These are phyloP conservation scores for Jatropha podagrica DNA, from an alignment of 441 rosid species.

Conservation along the genomic window DNA sequence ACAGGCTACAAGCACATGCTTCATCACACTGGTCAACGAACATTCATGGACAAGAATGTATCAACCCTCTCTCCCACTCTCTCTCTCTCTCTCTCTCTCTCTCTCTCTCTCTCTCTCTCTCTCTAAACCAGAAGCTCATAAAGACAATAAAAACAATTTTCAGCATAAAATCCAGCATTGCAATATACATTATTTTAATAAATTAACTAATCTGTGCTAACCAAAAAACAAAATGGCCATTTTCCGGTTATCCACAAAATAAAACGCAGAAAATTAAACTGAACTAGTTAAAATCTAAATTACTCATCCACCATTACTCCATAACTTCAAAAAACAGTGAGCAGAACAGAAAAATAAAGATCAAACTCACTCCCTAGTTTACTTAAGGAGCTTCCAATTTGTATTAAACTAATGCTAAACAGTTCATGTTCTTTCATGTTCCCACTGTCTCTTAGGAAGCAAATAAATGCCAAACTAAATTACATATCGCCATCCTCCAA, in stretches of 20 bases:
- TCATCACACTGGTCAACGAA: background rate
- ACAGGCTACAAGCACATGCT: background rate
- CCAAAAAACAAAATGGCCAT: background rate
- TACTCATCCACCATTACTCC: background rate
- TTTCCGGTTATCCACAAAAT: background rate
- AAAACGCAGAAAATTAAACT: background rate
- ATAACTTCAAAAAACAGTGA: background rate
- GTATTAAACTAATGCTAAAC: background rate
- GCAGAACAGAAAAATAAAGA: background rate
- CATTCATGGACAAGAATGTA: background rate
- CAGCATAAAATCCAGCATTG: background rate
- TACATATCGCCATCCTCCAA: background rate
- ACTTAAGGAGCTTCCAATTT: background rate
- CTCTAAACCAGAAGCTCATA: too few relatives aligned
- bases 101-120: too few relatives aligned
- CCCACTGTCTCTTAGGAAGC: slow-evolving; percentile 3
- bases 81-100: too few relatives aligned
- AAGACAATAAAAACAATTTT: too few relatives aligned
- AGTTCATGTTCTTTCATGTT: background rate
- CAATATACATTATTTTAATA: background rate
- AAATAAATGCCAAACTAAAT: slow-evolving; percentile 11
- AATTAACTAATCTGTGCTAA: background rate
- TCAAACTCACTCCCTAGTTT: background rate
- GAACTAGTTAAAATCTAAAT: background rate
- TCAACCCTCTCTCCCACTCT: background rate